Base-by-base conservation (phyloP, 768 basidiomycete genomes). In the Glaciozyma martinii region DNA sequence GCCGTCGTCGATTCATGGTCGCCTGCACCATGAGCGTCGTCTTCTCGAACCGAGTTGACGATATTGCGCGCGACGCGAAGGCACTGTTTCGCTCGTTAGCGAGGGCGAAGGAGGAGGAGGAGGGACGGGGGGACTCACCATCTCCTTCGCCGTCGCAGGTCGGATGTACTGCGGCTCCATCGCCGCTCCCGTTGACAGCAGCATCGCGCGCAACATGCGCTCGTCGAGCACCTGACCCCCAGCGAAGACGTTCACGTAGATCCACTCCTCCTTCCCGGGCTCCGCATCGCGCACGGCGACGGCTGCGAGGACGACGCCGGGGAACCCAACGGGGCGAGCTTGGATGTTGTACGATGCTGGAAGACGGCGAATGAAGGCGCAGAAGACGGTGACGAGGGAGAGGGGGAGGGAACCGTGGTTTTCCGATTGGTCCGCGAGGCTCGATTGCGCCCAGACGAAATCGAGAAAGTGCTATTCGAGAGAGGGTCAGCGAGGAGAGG, bases 361-460 rank as follows among this genome's bases (percentile, higher is more conserved):
- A 1, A 69, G 47, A 4, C 67, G 63, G 5, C 58, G 37, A 10
- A 69, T 32, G 50, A 69, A 56, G 15, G 67, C 52, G 59, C 61
- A 63, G 59, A 65, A 69, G 61, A 69, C 61, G 32, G 58, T 33
- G 59, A 69, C 67, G 42, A 69, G 59, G 23, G 67, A 62, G 64
- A 69, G 65, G 0, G 67, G 67, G 3, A 69, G 61, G 15, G 61
- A 60, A 2, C 67, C 67, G 29, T 44, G 27, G 40, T 57, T 59
- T 5, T 46, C 18, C 2, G 7, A 21, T n/a, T 32, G 47, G 16
- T 19, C 21, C 7, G 19, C 8, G 12, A 2, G 1, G 9, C 1
- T 19, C 4, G 63, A 56, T 1, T 50, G 47, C 0, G 13, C 9
- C 56, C 63, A 68, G 18, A 57, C 50, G 10, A 62, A 21, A 37